These are phyloP conservation scores for Peribolospora kevripleyi DNA, from an alignment of 768 basidiomycete genomes.

Conservation along the genomic window DNA sequence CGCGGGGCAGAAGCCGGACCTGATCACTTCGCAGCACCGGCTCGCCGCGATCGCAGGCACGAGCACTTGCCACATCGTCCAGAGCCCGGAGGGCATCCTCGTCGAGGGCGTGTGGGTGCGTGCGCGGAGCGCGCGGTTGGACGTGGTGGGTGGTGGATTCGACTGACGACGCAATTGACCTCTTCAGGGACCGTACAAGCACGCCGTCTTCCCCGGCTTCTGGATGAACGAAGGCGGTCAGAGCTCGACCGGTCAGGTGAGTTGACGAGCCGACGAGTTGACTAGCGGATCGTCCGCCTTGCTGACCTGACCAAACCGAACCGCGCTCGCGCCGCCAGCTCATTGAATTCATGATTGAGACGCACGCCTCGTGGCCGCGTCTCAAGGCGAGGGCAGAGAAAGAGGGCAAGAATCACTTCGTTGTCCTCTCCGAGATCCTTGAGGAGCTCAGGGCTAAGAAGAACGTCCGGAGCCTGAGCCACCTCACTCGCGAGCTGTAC, in stretches of 20 bases:
- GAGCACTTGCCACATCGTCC: conserved; percentile 83
- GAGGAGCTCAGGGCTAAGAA: conserved; percentile 21
- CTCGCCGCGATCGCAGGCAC: conserved; percentile 88
- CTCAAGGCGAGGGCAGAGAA: conserved; percentile 40
- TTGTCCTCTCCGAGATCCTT: conserved; percentile 43
- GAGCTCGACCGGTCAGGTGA: conserved; percentile 83
- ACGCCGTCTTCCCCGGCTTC: conserved; percentile 76
- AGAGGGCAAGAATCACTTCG: conserved; percentile 23
- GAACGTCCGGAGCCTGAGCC: conserved; percentile 31
- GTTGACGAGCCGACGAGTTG: conserved; percentile 1
- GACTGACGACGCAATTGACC: no score
- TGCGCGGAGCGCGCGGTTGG: no score
- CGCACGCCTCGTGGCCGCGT: conserved; percentile 57
- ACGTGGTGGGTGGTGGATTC: no score
- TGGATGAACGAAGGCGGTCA: conserved; percentile 99
- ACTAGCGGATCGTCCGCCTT: conserved; percentile 19
- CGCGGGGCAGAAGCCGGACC: conserved; percentile 25
- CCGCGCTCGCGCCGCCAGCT: conserved; percentile 26
- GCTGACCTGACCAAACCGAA: conserved; percentile 13
- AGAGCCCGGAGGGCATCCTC: conserved; percentile 62
- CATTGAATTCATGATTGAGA: conserved; percentile 82
- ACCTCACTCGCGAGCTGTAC: conserved; percentile 63
- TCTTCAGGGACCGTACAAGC: conserved; percentile 23
- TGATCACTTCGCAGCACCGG: conserved; percentile 54
- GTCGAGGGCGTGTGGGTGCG: conserved; percentile 74